These are phyloP conservation scores for Aspergillus sp. DNA, from an alignment of 2,329 filamentous ascomycete genomes.

Conservation along the genomic window DNA sequence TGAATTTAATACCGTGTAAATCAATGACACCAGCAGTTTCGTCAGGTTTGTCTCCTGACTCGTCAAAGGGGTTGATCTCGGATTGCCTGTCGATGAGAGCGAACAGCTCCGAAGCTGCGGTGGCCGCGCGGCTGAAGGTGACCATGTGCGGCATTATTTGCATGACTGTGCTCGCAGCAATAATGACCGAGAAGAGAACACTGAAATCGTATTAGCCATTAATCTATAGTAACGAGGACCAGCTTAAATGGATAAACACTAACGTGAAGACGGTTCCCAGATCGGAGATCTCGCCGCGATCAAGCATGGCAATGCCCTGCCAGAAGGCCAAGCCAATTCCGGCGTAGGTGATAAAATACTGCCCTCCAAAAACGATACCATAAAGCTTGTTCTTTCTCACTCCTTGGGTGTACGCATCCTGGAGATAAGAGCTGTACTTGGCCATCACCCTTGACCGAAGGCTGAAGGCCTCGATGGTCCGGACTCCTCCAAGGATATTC, in stretches of 20 bases:
- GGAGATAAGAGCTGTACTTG: conserved; percentile 21
- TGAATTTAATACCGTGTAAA: conserved; percentile 79
- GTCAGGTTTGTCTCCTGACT: conserved; percentile 69
- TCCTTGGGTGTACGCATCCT: conserved; percentile 61
- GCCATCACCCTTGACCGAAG: conserved; percentile 16
- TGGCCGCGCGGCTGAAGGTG: conserved; percentile 78
- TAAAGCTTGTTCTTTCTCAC: conserved; percentile 67
- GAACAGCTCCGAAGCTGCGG: conserved; percentile 88
- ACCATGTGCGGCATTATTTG: conserved; percentile 83
- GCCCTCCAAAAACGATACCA: conserved; percentile 77
- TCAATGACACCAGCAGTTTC: conserved; percentile 76
- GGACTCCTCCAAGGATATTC: conserved; percentile 9
- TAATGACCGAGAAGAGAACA: conserved; percentile 86
- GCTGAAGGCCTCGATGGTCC: conserved; percentile 24
- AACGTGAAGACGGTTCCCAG: conserved; percentile 28
- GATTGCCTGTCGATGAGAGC: conserved; percentile 87
- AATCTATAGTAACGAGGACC: conserved; percentile 5
- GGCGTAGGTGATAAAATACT: conserved; percentile 81
- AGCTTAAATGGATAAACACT: conserved; percentile 27
- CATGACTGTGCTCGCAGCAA: conserved; percentile 87
- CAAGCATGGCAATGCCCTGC: conserved; percentile 70
- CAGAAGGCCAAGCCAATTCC: conserved; percentile 91
- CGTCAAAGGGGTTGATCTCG: conserved; percentile 73
- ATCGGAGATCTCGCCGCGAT: conserved; percentile 72
- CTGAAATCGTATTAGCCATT: conserved; percentile 16